These are phyloP conservation scores for Parasarocladium wereldwijsianum DNA, from an alignment of 2,329 filamentous ascomycete species.

Conservation along the genomic window DNA sequence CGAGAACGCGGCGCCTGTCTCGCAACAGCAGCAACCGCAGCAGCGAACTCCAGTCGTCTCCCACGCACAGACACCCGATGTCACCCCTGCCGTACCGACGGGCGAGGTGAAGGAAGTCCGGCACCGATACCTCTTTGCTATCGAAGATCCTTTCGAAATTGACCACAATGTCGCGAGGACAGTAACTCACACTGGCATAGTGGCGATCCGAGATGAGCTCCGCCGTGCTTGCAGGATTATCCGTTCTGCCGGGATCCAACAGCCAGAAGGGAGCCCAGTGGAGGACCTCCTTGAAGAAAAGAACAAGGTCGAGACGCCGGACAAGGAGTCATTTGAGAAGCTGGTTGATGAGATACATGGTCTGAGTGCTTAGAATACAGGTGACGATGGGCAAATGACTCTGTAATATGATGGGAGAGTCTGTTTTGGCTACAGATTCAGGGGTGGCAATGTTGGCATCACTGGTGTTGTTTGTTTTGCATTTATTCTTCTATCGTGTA, in stretches of 20 bases:
- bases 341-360: conserved; percentile 22
- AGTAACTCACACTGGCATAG: conserved; percentile 69
- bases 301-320: conserved; percentile 14
- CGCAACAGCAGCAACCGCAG: conserved; percentile 8
- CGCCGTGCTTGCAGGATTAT: conserved; percentile 65
- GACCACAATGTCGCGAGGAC: conserved; percentile 82
- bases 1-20: conserved; percentile 16
- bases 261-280: conserved; percentile 16
- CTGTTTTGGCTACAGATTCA: too few species aligned
- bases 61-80: conserved; percentile 8
- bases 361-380: too few species aligned
- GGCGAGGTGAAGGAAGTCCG: conserved; percentile 51
- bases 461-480: too few species aligned
- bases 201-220: conserved; percentile 73
- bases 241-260: conserved; percentile 32
- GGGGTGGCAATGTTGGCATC: too few species aligned
- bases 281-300: conserved; percentile 41
- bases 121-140: conserved; percentile 71
- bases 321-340: conserved; percentile 10
- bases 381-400: too few species aligned
- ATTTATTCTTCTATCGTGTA: too few species aligned
- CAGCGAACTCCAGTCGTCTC: conserved; percentile 8
- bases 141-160: conserved; percentile 82
- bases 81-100: conserved; percentile 4
- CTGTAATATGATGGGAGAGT: too few species aligned